Evolutionary conservation across 2,329 filamentous ascomycete genomes (phyloP), one percentile per base, ranked within the genome.

Genomic region (Davidsoniella eucalypti): DNA sequence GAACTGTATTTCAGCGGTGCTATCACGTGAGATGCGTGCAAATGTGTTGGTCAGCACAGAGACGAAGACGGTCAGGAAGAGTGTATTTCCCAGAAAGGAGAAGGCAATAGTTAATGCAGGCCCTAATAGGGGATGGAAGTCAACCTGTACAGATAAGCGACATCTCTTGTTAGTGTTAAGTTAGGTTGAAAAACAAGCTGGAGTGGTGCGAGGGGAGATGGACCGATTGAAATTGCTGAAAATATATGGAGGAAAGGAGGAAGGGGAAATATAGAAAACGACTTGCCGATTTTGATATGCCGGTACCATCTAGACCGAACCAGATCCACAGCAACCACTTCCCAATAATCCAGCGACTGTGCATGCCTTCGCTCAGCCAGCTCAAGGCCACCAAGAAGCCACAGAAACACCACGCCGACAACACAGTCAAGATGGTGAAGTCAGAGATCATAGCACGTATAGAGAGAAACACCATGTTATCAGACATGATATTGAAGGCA

Each of bases 321-420:
- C 86, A 93, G 55, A 93, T 88, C 74, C 84, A 92, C 1, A 92
- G 74, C 84, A 93, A 90, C 86, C 86, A 93, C 63, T 88, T 87
- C 42, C 78, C 78, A 54, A 92, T 87, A 1, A 80, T 51, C 42
- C 50, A 49, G 6, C 45, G 42, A 37, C 53, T 49, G 17, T 82
- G 78, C 1, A 65, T 63, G 17, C 77, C 79, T 55, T 83, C 73
- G 53, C 78, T 78, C 7, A 93, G 75, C 85, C 86, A 92, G 36
- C 80, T 72, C 61, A 93, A 74, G 21, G 84, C 84, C 43, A 93
- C 68, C 49, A 92, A 63, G 63, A 93, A 92, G 3, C 86, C 86
- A 42, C 78, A 76, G 60, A 92, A 92, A 60, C 84, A 90, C 86
- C 86, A 93, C 2, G 75, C 75, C 5, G 84, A 82, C 29, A 93